Percentiles rank a stretch among this genome's conserved stretches.
phyloP scores from a whole-genome alignment of 352 stramenopile species.

The Poterioochromonas sp. region DNA sequence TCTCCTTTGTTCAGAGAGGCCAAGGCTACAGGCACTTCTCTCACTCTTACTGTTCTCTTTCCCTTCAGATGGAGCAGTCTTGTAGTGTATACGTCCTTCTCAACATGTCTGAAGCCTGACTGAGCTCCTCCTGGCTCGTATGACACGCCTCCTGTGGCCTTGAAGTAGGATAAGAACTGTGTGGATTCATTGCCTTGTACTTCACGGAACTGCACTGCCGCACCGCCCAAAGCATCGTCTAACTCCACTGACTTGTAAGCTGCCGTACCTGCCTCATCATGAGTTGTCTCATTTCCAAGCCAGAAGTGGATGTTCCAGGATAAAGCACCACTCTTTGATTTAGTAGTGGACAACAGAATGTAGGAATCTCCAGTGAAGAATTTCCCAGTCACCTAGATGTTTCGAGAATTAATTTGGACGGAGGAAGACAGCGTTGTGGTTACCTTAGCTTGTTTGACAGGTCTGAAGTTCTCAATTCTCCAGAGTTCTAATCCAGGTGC shows the following conservation, averaged over 20 bases:
- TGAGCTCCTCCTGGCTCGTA: constrained; percentile 82
- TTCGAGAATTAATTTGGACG: constrained; percentile 35
- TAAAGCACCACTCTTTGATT: constrained; percentile 46
- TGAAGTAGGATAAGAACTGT: constrained; percentile 87
- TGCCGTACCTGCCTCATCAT: constrained; percentile 58
- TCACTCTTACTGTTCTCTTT: constrained; percentile 68
- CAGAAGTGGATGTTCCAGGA: constrained; percentile 88
- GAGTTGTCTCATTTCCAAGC: constrained; percentile 77
- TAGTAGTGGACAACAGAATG: constrained; percentile 79
- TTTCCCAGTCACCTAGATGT: constrained; percentile 58
- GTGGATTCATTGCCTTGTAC: constrained; percentile 56
- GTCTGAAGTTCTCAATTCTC: constrained; percentile 1
- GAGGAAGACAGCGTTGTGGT: background rate
- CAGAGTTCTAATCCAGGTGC: constrained; percentile 5
- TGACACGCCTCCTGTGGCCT: constrained; percentile 63
- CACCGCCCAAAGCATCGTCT: constrained; percentile 77
- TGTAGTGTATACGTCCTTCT: constrained; percentile 67
- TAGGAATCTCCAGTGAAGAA: constrained; percentile 92
- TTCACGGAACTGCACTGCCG: constrained; percentile 80
- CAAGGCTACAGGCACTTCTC: constrained; percentile 60
- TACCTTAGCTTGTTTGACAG: constrained; percentile 15
- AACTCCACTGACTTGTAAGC: constrained; percentile 94
- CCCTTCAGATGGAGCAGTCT: constrained; percentile 77
- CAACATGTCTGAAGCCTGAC: constrained; percentile 82
- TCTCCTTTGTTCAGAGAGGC: constrained; percentile 78